Conservation (phyloP, 805 yeast genomes). For the Candida stauntonica region DNA sequence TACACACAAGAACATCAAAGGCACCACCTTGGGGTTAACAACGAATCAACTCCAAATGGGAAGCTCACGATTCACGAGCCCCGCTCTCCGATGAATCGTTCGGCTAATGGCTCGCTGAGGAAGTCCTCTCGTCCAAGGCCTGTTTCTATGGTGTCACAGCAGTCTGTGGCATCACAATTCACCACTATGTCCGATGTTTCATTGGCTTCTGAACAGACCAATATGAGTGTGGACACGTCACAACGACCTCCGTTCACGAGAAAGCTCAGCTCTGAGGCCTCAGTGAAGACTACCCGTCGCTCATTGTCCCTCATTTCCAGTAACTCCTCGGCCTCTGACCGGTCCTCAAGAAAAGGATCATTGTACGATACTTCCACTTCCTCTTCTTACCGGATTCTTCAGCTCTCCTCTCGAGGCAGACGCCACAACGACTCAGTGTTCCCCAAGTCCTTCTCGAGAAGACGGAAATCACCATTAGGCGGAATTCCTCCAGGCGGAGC, state of each 20-base stretch:
- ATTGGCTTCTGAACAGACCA: conserved; percentile 23
- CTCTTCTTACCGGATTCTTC: conserved; percentile 24
- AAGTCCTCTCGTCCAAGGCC: conserved; percentile 34
- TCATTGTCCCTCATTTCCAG: conserved; percentile 7
- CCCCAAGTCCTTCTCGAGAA: conserved; percentile 19
- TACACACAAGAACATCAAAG: too few species aligned
- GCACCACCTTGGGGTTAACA: not conserved
- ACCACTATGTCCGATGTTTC: conserved; percentile 51
- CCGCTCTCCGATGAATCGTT: conserved; percentile 21
- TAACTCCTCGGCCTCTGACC: conserved; percentile 26
- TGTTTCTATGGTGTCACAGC: conserved; percentile 47
- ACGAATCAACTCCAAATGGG: not conserved
- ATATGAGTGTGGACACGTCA: conserved; percentile 8
- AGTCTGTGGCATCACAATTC: conserved; percentile 41
- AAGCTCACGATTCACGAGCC: conserved; percentile 27
- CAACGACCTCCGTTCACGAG: conserved; percentile 20
- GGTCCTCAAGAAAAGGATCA: conserved; percentile 37
- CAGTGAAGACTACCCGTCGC: conserved; percentile 28
- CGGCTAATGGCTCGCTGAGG: conserved; percentile 6
- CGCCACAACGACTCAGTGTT: conserved; percentile 21
- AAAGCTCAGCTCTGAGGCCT: conserved; percentile 22
- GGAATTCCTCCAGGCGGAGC: conserved; percentile 19
- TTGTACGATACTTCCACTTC: conserved; percentile 35
- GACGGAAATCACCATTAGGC: conserved; percentile 28
- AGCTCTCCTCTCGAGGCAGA: conserved; percentile 18